Evolutionary conservation across 306 rosid species (phyloP).

Genomic region (Lotus japonicus): DNA sequence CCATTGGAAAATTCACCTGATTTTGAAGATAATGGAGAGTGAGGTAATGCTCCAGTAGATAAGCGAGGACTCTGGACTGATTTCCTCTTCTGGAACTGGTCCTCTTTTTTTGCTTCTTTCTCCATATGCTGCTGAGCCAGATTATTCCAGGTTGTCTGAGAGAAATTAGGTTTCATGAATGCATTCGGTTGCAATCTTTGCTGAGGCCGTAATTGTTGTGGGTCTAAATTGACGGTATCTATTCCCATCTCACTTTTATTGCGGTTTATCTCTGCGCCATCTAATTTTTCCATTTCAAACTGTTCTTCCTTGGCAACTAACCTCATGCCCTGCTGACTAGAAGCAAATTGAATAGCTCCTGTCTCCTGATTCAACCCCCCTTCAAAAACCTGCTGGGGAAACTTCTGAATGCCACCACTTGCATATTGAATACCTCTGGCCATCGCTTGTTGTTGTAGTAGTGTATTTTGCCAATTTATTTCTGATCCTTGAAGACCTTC

Average conservation of each 20-base stretch:
- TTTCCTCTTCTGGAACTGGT: conserved; percentile 67
- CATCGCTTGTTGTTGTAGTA: conserved; percentile 61
- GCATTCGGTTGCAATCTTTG: conserved; percentile 54
- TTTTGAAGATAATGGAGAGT: conserved; percentile 77
- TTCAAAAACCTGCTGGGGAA: conserved; percentile 66
- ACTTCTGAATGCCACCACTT: conserved; percentile 54
- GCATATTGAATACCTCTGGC: conserved; percentile 65
- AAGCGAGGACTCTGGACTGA: conserved; percentile 79
- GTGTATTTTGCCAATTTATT: conserved; percentile 65
- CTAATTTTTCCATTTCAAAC: conserved; percentile 61
- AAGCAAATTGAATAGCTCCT: conserved; percentile 43
- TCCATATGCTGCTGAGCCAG: conserved; percentile 66
- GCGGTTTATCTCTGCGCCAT: conserved; percentile 59
- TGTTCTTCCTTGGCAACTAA: conserved; percentile 81
- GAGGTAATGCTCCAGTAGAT: conserved; percentile 66
- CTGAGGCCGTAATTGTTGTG: conserved; percentile 58
- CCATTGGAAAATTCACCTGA: conserved; percentile 92
- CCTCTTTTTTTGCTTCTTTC: conserved; percentile 81
- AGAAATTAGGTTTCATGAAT: conserved; percentile 54
- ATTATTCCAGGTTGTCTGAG: conserved; percentile 76
- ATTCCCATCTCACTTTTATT: conserved; percentile 54
- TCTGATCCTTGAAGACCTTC: conserved; percentile 71
- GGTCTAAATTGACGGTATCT: conserved; percentile 60
- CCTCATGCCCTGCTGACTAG: conserved; percentile 58
- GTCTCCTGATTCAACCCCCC: conserved; percentile 65